Conservation (phyloP, 2,329 filamentous ascomycete genomes). For the Byssochlamys sp. region DNA sequence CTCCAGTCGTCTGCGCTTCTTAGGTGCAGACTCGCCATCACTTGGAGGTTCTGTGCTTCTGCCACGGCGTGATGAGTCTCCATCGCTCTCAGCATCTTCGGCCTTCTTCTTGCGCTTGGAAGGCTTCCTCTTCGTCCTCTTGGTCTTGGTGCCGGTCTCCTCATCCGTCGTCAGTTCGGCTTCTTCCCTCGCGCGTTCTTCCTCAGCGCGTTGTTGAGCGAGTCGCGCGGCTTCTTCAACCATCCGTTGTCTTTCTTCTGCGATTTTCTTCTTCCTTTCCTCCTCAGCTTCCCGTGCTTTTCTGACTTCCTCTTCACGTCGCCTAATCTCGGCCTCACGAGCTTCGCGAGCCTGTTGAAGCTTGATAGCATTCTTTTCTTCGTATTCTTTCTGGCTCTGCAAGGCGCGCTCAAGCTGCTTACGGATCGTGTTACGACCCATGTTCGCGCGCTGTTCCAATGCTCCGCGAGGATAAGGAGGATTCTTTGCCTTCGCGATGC, state of each 20-base stretch:
- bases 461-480: slow-evolving; percentile 84
- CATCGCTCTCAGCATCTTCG: slow-evolving; percentile 36
- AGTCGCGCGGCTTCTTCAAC: slow-evolving; percentile 63
- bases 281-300: slow-evolving; percentile 59
- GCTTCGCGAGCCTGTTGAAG: slow-evolving; percentile 68
- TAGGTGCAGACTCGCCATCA: slow-evolving; percentile 32
- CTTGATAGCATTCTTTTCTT: slow-evolving; percentile 83
- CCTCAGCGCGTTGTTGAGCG: slow-evolving; percentile 61
- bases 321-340: slow-evolving; percentile 68
- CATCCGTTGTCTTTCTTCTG: slow-evolving; percentile 76
- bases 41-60: slow-evolving; percentile 25
- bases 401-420: slow-evolving; percentile 81
- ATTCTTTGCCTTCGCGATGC: slow-evolving; percentile 51
- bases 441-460: slow-evolving; percentile 89
- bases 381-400: slow-evolving; percentile 78
- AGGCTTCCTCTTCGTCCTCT: slow-evolving; percentile 56
- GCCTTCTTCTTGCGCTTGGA: slow-evolving; percentile 55
- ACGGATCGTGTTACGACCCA: slow-evolving; percentile 90
- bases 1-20: slow-evolving; percentile 54
- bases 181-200: slow-evolving; percentile 58
- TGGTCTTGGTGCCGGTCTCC: slow-evolving; percentile 72
- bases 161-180: slow-evolving; percentile 73
- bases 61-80: slow-evolving; percentile 17
- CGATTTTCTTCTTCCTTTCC: slow-evolving; percentile 68
- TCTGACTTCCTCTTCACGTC: slow-evolving; percentile 66